These are phyloP conservation scores for Boletus sensibilis DNA, from an alignment of 768 basidiomycete species.

Conservation along the genomic window DNA sequence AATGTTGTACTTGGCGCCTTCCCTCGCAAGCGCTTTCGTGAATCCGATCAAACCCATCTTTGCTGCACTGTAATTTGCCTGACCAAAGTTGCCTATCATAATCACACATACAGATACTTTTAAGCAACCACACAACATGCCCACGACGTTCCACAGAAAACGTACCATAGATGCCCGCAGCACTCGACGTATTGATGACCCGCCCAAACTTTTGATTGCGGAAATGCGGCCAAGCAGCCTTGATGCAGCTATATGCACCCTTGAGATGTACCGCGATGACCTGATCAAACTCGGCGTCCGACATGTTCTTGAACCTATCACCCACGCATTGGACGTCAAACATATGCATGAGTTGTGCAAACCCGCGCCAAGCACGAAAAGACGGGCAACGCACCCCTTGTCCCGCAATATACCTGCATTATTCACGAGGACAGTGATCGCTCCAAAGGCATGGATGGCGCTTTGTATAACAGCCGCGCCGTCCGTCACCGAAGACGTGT, in stretches of 20 bases:
- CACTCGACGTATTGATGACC: slow-evolving; percentile 91
- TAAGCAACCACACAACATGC: background rate
- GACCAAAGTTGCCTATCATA: slow-evolving; percentile 82
- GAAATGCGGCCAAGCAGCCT: slow-evolving; percentile 96
- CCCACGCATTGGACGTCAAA: background rate
- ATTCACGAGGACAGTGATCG: slow-evolving; percentile 86
- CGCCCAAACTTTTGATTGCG: slow-evolving; percentile 93
- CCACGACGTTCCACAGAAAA: background rate
- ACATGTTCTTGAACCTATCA: slow-evolving; percentile 91
- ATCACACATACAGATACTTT: background rate
- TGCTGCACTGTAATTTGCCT: slow-evolving; percentile 96
- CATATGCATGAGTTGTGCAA: too few species aligned
- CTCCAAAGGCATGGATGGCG: slow-evolving; percentile 83
- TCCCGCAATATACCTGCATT: slow-evolving; percentile 91
- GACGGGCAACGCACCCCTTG: slow-evolving; percentile 53
- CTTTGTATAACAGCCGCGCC: slow-evolving; percentile 84
- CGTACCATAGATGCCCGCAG: slow-evolving; percentile 89
- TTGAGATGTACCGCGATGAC: slow-evolving; percentile 89
- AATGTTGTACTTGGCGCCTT: slow-evolving; percentile 92
- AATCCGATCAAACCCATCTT: slow-evolving; percentile 96
- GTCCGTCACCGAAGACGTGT: slow-evolving; percentile 84
- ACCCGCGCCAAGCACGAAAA: background rate
- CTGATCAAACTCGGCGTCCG: slow-evolving; percentile 91
- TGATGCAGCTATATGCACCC: slow-evolving; percentile 88
- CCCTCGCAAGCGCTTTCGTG: slow-evolving; percentile 88